Conservation (phyloP, 2,329 filamentous ascomycete species). For the Gnomoniopsis smithogilvyi region DNA sequence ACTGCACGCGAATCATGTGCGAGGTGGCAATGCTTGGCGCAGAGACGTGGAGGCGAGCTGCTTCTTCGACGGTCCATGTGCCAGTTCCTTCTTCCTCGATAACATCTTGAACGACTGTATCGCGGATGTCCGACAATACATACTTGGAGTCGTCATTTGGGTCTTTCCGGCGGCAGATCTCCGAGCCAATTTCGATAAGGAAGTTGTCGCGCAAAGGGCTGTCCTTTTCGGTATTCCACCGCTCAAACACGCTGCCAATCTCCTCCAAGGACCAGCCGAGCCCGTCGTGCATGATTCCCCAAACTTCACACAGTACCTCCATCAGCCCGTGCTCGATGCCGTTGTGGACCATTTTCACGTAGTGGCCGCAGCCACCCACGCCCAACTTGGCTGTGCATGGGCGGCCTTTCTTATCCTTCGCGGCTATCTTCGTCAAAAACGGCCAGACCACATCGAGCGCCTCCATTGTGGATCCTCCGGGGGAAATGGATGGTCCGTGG, state of each 20-base stretch:
- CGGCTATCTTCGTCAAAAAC: slow-evolving; percentile 57
- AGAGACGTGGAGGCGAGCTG: slow-evolving; percentile 58
- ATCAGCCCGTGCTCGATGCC: slow-evolving; percentile 74
- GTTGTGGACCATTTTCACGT: slow-evolving; percentile 75
- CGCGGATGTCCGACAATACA: slow-evolving; percentile 59
- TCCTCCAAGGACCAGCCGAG: slow-evolving; percentile 58
- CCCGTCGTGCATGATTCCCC: slow-evolving; percentile 58
- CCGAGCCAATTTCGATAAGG: slow-evolving; percentile 59
- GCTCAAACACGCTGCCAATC: slow-evolving; percentile 55
- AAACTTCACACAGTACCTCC: slow-evolving; percentile 60
- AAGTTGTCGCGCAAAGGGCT: slow-evolving; percentile 59
- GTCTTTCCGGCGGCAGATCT: slow-evolving; percentile 53
- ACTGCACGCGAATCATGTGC: slow-evolving; percentile 62
- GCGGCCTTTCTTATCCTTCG: slow-evolving; percentile 56
- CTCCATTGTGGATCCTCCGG: slow-evolving; percentile 53
- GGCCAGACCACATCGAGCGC: slow-evolving; percentile 59
- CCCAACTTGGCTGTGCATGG: slow-evolving; percentile 61
- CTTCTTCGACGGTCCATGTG: slow-evolving; percentile 62
- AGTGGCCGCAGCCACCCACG: slow-evolving; percentile 63
- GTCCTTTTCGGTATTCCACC: slow-evolving; percentile 50
- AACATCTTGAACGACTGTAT: slow-evolving; percentile 70
- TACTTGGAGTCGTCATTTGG: slow-evolving; percentile 34
- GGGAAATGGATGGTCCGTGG: slow-evolving; percentile 64
- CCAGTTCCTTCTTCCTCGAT: slow-evolving; percentile 66
- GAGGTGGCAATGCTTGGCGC: slow-evolving; percentile 61